phyloP scores from a whole-genome alignment of 352 stramenopile genomes.

The Halophytophthora polymorphica region DNA sequence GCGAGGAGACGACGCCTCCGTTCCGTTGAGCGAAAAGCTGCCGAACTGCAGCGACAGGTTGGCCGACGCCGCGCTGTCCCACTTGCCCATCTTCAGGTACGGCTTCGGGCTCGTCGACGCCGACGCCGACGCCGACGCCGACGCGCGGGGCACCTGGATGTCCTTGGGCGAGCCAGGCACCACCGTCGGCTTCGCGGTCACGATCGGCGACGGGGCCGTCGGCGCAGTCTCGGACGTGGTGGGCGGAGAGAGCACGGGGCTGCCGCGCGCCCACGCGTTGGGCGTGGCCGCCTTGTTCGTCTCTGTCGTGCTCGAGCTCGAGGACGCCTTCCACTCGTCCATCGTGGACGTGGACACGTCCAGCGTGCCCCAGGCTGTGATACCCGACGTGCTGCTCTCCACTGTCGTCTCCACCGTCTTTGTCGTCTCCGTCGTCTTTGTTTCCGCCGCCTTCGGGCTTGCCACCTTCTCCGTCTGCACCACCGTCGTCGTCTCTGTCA shows the following conservation, averaged over 20 bases:
- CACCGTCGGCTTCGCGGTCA: slow-evolving; percentile 37
- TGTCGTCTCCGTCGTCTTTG: slow-evolving; percentile 30
- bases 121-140: slow-evolving; percentile 26
- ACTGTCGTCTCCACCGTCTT: slow-evolving; percentile 42
- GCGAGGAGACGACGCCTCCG: slow-evolving; percentile 57
- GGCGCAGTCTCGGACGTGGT: slow-evolving; percentile 15
- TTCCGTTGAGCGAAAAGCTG: slow-evolving; percentile 80
- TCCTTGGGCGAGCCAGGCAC: slow-evolving; percentile 69
- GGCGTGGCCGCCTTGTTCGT: slow-evolving; percentile 49
- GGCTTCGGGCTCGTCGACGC: slow-evolving; percentile 52
- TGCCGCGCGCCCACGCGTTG: slow-evolving; percentile 66
- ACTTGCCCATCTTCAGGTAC: slow-evolving; percentile 85
- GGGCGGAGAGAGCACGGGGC: slow-evolving; percentile 44
- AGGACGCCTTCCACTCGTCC: slow-evolving; percentile 52
- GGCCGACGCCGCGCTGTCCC: slow-evolving; percentile 59
- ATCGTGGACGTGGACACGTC: slow-evolving; percentile 66
- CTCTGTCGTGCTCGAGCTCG: slow-evolving; percentile 32
- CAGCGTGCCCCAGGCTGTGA: slow-evolving; percentile 60
- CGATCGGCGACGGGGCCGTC: slow-evolving; percentile 28
- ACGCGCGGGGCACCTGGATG: slow-evolving; percentile 37
- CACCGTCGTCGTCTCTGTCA: slow-evolving; percentile 19
- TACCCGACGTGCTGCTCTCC: slow-evolving; percentile 28
- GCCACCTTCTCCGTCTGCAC: slow-evolving; percentile 34
- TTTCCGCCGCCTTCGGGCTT: slow-evolving; percentile 30
- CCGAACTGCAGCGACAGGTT: slow-evolving; percentile 87